Evolutionary conservation across 2,329 filamentous ascomycete species (phyloP).

Genomic region (Delphinella strobiligena): DNA sequence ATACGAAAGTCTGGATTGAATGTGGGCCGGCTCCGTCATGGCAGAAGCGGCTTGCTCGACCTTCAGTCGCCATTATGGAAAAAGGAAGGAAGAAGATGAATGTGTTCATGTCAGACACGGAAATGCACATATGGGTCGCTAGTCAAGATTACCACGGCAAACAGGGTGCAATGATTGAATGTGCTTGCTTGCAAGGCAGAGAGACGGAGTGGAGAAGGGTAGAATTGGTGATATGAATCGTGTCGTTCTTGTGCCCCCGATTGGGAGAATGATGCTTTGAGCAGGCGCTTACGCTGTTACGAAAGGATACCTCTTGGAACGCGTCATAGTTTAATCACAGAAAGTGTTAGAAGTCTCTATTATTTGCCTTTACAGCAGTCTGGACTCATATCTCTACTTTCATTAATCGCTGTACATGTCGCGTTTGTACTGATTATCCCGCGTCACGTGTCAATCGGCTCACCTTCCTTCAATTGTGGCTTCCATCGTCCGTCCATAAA

Average conservation of each 20-base stretch:
- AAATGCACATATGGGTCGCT: constrained; percentile 9
- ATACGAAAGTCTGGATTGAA: neutral
- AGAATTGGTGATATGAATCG: too few relatives aligned
- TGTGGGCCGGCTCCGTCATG: neutral
- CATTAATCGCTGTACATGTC: neutral
- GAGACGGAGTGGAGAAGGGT: neutral
- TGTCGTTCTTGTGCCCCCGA: too few relatives aligned
- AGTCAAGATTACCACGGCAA: neutral
- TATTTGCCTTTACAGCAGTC: too few relatives aligned
- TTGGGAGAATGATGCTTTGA: neutral
- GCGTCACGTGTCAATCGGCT: neutral
- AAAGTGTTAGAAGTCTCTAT: too few relatives aligned
- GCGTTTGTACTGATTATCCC: neutral
- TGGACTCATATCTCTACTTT: too few relatives aligned
- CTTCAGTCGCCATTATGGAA: constrained; percentile 2
- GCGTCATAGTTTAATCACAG: too few relatives aligned
- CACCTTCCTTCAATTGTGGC: neutral
- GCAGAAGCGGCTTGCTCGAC: neutral
- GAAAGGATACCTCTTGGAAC: neutral
- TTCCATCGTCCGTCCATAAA: neutral
- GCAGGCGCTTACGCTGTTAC: neutral
- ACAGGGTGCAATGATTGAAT: neutral
- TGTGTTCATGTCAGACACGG: constrained; percentile 5
- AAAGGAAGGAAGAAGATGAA: constrained; percentile 1
- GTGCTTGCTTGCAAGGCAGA: neutral